Evolutionary conservation across 2,329 filamentous ascomycete genomes (phyloP).

Genomic region (Venturiaceae sp.): DNA sequence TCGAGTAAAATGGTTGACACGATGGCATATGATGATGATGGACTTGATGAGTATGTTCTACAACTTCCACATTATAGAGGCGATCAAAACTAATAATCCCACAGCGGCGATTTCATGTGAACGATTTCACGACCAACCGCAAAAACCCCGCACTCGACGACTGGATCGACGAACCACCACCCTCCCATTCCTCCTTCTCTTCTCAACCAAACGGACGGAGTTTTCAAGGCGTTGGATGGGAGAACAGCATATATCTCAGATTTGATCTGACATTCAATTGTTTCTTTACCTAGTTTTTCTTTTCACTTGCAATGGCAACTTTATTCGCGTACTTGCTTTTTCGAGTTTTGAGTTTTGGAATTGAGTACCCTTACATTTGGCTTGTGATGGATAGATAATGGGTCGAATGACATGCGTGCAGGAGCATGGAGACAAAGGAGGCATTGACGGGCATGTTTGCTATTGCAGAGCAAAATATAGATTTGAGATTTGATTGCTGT

Average conservation of each 20-base stretch:
- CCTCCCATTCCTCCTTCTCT: neutral
- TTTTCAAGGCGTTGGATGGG: neutral
- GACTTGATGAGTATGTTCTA: constrained; percentile 68
- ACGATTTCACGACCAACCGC: neutral
- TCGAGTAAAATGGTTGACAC: constrained; percentile 50
- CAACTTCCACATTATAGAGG: neutral
- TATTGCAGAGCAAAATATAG: neutral
- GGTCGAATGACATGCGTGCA: neutral
- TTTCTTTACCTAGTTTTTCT: no score
- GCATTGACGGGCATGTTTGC: neutral
- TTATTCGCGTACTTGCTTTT: neutral
- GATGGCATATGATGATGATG: constrained; percentile 69
- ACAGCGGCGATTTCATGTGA: constrained; percentile 67
- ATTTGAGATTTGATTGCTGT: neutral
- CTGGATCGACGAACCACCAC: neutral
- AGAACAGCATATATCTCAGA: neutral
- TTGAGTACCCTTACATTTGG: neutral
- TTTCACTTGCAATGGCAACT: neutral
- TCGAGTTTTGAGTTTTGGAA: neutral
- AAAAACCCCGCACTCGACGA: neutral
- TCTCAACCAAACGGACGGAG: neutral
- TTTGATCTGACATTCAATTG: constrained; percentile 1
- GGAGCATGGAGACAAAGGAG: neutral
- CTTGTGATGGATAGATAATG: neutral
- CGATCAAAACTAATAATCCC: constrained; percentile 14